Base-by-base conservation (phyloP, 2,329 filamentous ascomycete genomes). In the Lasiodiplodia gonubiensis region DNA sequence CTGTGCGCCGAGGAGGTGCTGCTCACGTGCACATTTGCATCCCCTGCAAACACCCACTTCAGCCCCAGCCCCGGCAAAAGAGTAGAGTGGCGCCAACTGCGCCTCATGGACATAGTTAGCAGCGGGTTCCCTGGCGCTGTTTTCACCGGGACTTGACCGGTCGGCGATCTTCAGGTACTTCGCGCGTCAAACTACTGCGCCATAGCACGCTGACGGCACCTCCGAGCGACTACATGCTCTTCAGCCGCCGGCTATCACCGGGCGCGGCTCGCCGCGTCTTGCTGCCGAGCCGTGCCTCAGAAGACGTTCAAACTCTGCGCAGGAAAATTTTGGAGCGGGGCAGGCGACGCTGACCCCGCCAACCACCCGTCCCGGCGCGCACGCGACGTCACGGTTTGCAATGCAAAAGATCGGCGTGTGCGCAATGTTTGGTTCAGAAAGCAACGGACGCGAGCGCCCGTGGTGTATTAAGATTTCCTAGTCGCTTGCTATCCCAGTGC, bases 151-250 rank as follows among this genome's bases (percentile, higher is more conserved):
- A 42, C 37, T 33, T 65, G 63, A 53, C 49, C 63, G 63, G 53
- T 65, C 49, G 49, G 7, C 49, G 49, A 53, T 54, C 57, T 48
- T 61, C 59, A 63, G 59, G 46, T 48, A 63, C 42, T 61, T 61
- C 57, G 16, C 57, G 57, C 57, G 57, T 48, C 57, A 8, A 46
- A 65, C 49, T 42, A 11, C 33, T 30, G 30, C 16, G 46, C 25
- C 33, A 55, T 21, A 33, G 30, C 10, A 5, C 23, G 49, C 63
- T n/a, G 37, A n/a, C 33, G 63, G 63, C 63, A 55, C 33, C 42
- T 23, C 27, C 42, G 27, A 51, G n/a, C 27, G 30, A 63, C 46
- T 14, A 27, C 12, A 27, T 37, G 46, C 39, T 51, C 16, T 51
- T 63, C 46, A 63, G 59, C 30, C 46, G 42, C n/a, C 59, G 59